phyloP scores from a whole-genome alignment of 2,329 filamentous ascomycete species.

The Aureobasidium pullulans region DNA sequence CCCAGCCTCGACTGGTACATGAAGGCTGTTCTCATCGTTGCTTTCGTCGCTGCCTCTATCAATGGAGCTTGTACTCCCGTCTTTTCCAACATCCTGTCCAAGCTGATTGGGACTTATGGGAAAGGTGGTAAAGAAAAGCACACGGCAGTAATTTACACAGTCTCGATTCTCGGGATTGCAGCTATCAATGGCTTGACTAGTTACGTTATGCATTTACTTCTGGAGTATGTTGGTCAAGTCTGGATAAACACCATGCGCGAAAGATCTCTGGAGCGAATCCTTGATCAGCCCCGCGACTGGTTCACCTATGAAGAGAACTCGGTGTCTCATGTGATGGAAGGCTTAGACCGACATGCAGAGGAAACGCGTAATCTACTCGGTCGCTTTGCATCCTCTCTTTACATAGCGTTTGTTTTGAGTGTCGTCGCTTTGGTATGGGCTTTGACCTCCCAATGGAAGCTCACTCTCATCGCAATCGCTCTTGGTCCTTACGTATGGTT shows the following conservation, averaged over 20 bases:
- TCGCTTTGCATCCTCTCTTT: slow-evolving; percentile 63
- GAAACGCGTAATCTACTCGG: slow-evolving; percentile 80
- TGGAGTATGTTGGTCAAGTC: slow-evolving; percentile 63
- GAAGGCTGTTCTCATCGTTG: slow-evolving; percentile 50
- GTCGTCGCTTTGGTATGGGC: slow-evolving; percentile 67
- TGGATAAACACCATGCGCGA: slow-evolving; percentile 70
- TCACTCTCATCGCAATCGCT: slow-evolving; percentile 68
- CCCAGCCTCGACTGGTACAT: slow-evolving; percentile 50
- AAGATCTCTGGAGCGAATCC: slow-evolving; percentile 59
- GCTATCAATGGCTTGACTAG: slow-evolving; percentile 57
- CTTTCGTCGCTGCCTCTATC: slow-evolving; percentile 53
- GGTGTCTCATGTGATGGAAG: slow-evolving; percentile 57
- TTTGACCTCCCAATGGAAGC: slow-evolving; percentile 65
- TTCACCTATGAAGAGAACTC: slow-evolving; percentile 65
- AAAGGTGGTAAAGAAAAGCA: slow-evolving; percentile 41
- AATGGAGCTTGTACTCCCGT: slow-evolving; percentile 62
- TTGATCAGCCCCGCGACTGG: slow-evolving; percentile 71
- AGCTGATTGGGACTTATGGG: slow-evolving; percentile 65
- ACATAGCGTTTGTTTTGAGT: slow-evolving; percentile 62
- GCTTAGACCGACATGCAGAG: slow-evolving; percentile 73
- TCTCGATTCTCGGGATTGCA: slow-evolving; percentile 62
- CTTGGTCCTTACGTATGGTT: slow-evolving; percentile 60
- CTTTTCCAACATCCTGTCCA: slow-evolving; percentile 70
- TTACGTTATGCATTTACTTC: slow-evolving; percentile 60
- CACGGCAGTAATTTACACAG: slow-evolving; percentile 57